These are phyloP conservation scores for Syzygium syzygioides DNA, from an alignment of 441 rosid species.

Conservation along the genomic window DNA sequence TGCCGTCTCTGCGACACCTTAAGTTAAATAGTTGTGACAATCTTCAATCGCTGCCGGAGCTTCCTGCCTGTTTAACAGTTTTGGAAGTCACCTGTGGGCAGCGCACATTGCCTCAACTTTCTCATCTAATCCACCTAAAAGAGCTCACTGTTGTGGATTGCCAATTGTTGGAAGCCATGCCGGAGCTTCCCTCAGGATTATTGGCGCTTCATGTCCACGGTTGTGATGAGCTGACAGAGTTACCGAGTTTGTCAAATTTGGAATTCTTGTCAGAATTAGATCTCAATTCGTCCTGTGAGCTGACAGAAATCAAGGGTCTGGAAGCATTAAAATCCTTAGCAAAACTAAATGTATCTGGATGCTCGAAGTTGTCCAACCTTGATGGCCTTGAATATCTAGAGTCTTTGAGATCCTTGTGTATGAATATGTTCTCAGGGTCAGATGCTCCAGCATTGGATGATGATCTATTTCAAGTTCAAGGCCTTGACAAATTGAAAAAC, in stretches of 20 bases:
- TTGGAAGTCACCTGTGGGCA: accelerated
- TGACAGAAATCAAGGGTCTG: background rate
- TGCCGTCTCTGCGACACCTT: background rate
- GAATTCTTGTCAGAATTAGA: background rate
- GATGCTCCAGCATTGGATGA: background rate
- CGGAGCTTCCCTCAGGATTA: background rate
- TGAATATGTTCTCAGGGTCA: too few species aligned
- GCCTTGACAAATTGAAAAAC: background rate
- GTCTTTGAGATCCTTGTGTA: background rate
- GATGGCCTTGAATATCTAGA: background rate
- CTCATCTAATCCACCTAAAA: too few species aligned
- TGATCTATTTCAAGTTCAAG: too few species aligned
- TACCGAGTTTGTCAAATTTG: background rate
- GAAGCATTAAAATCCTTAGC: background rate
- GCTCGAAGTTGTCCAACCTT: background rate
- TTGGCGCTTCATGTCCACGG: background rate
- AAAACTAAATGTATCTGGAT: background rate
- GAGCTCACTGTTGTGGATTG: background rate
- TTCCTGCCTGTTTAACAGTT: background rate
- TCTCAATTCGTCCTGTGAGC: background rate
- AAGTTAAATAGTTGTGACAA: too few species aligned
- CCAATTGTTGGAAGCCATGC: background rate
- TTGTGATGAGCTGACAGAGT: background rate
- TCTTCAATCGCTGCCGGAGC: background rate
- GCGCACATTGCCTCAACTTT: background rate